Evolutionary conservation across 176 grass and related monocot genomes (phyloP), one percentile per base, ranked within the genome.

Genomic region (Triticum timopheevii): DNA sequence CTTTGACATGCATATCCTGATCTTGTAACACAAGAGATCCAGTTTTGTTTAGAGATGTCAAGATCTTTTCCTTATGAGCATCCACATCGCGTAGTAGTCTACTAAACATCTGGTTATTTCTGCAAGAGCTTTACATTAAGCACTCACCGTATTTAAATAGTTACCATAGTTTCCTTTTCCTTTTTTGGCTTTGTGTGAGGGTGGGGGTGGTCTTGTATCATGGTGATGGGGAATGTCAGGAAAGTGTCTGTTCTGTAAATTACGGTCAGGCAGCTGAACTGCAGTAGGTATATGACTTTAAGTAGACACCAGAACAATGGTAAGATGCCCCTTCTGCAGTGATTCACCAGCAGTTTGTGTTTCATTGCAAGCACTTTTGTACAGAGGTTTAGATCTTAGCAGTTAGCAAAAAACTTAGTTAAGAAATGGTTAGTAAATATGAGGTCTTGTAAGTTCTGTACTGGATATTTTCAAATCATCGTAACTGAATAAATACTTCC

Each of bases 371-470:
- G 19, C 58, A 44, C 58, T 78, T 65, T 24, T 73, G 10, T 49
- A 15, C 28, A 49, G 15, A 45, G 20, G 19, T 81, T 68, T 61
- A 76, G 13, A 38, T 87, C 17, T 44, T 44, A 44, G 38, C 38
- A 8, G 38, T 82, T 87, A 71, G 38, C 40, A 33, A 67, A 78
- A 78, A 67, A 16, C 65, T 81, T 90, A 7, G 47, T 77, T 62
- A 52, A 69, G 35, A 76, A 81, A 62, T 0, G 1, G 20, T 71
- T 50, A 77, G 62, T 77, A 82, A 17, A 65, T 3, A 52, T 72
- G 4, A 56, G 61, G 52, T 62, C 39, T 44, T 0, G 9, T 50
- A 82, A 71, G 27, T 65, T 63, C 54, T 35, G 15, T 84, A 10
- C 45, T 76, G 24, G 20, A 2, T 74, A 58, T 84, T 62, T 3